Conservation (phyloP, 2,329 filamentous ascomycete genomes). For the Colletotrichum karsti region DNA sequence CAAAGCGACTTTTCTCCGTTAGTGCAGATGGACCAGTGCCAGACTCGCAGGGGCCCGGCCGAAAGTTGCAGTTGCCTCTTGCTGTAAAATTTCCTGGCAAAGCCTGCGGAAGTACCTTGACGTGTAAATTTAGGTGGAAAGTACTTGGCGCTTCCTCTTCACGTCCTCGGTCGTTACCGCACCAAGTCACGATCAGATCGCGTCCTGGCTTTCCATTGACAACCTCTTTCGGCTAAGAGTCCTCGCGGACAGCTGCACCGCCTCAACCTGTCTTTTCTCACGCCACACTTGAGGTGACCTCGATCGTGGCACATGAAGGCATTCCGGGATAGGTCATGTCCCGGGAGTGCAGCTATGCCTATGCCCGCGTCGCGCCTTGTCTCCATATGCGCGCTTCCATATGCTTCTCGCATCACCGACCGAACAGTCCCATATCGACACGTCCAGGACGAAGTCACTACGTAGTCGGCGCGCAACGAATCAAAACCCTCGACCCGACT, state of each 20-base stretch:
- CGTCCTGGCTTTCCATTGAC: neutral
- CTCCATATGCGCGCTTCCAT: too few species aligned
- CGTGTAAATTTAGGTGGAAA: neutral
- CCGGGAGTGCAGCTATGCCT: neutral
- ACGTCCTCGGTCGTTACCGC: neutral
- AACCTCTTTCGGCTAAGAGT: too few species aligned
- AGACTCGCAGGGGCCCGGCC: neutral
- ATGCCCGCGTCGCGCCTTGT: too few species aligned
- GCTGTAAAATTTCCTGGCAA: neutral
- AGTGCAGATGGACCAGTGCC: slow-evolving; percentile 6
- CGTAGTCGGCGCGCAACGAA: neutral
- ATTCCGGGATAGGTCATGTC: neutral
- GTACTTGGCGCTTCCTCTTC: neutral
- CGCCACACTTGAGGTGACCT: neutral
- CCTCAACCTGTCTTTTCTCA: neutral
- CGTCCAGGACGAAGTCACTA: neutral
- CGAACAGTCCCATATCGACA: neutral
- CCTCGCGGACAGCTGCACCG: too few species aligned
- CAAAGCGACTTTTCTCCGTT: neutral
- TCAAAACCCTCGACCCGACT: neutral
- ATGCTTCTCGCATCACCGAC: neutral
- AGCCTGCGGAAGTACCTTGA: neutral
- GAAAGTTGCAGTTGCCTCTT: neutral
- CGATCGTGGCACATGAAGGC: neutral
- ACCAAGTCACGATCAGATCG: slow-evolving; percentile 8